Evolutionary conservation across 148 eudicot genomes (phyloP).

Genomic region (Fagopyrum esculentum): DNA sequence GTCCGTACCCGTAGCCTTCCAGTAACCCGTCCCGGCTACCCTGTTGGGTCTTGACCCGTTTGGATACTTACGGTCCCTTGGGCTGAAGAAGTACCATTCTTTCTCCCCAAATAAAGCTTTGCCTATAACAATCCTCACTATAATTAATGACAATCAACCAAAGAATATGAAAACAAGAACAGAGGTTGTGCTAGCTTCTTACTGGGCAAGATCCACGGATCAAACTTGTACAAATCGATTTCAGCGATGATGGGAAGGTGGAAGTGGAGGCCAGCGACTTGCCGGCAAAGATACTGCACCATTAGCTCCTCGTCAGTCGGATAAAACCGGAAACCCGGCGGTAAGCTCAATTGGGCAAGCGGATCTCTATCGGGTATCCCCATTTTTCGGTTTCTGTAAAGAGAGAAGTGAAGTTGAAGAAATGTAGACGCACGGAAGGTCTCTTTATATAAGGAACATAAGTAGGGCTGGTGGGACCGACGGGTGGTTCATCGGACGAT

Average conservation of each 20-base stretch:
- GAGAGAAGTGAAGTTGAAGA: neutral
- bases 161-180: no score
- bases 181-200: neutral
- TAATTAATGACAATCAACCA: no score
- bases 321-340: conserved; percentile 39
- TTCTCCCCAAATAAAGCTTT: conserved; percentile 72
- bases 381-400: neutral
- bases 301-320: conserved; percentile 40
- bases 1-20: conserved; percentile 89
- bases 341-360: conserved; percentile 24
- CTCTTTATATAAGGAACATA: neutral
- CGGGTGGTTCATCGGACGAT: neutral
- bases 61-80: conserved; percentile 73
- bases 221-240: conserved; percentile 32
- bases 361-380: conserved; percentile 12
- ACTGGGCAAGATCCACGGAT: conserved; percentile 41
- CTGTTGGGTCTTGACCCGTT: conserved; percentile 81
- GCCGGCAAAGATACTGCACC: conserved; percentile 29
- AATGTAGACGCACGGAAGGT: neutral
- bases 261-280: conserved; percentile 27
- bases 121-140: conserved; percentile 21
- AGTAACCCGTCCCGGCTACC: conserved; percentile 73
- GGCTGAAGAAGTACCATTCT: conserved; percentile 84
- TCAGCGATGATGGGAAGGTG: conserved; percentile 24
- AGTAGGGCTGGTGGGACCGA: neutral